Percentiles rank a stretch among this genome's conserved stretches.
These are phyloP conservation scores for Opeltia flavorubescens DNA, from an alignment of 495 filamentous ascomycete genomes.

Conservation along the genomic window DNA sequence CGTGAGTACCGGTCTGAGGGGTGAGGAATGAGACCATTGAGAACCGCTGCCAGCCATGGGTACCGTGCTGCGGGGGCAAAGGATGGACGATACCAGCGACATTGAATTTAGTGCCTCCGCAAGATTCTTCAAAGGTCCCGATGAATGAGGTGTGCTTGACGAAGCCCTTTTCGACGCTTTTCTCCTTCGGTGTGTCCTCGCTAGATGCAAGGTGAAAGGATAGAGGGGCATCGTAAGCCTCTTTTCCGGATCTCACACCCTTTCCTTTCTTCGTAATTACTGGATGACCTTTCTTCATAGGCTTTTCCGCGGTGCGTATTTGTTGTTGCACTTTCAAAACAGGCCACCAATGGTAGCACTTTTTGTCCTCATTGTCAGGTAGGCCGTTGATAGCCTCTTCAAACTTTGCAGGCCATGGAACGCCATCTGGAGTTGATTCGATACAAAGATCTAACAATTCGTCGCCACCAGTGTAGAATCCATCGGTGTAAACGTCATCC, in stretches of 20 bases:
- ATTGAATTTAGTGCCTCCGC: background rate
- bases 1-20: constrained; percentile 14
- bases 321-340: too few species aligned
- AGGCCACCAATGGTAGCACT: too few species aligned
- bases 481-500: background rate
- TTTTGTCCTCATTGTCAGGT: background rate
- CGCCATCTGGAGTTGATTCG: background rate
- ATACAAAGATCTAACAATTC: background rate
- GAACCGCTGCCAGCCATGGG: constrained; percentile 30
- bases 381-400: background rate
- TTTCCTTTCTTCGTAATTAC: too few species aligned
- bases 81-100: constrained; percentile 12
- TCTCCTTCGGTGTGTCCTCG: background rate
- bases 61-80: constrained; percentile 16
- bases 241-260: too few species aligned
- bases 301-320: background rate
- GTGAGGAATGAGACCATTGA: constrained; percentile 18
- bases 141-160: background rate
- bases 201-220: background rate
- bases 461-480: background rate
- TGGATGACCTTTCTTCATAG: too few species aligned
- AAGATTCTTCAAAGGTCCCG: background rate
- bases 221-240: too few species aligned
- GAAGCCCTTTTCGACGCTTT: background rate
- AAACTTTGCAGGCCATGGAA: background rate